These are phyloP conservation scores for Globisporangium paroecandrum DNA, from an alignment of 352 stramenopile species.

Conservation along the genomic window DNA sequence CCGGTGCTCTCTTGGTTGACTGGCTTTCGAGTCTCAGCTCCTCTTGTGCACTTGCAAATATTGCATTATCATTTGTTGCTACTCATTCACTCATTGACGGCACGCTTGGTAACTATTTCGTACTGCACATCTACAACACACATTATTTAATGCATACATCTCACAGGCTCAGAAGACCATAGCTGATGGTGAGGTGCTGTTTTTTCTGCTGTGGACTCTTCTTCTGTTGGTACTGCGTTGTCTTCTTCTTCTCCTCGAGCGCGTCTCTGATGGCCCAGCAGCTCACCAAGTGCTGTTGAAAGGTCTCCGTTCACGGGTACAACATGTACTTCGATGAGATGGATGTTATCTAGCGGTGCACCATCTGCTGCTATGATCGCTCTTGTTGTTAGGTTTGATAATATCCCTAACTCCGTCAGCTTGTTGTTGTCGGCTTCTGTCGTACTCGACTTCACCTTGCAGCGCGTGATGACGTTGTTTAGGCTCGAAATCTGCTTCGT, in stretches of 20 bases:
- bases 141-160: not conserved
- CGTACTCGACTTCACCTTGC: too few relatives aligned
- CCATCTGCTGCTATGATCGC: not conserved
- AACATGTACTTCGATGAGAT: not conserved
- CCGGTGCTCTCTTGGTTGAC: not conserved
- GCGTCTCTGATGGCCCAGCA: not conserved
- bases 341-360: too few relatives aligned
- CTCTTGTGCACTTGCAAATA: not conserved
- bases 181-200: not conserved
- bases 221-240: not conserved
- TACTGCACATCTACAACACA: not conserved
- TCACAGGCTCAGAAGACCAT: not conserved
- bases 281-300: not conserved
- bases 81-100: not conserved
- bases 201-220: not conserved
- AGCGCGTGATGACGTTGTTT: too few relatives aligned
- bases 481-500: too few relatives aligned
- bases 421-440: too few relatives aligned
- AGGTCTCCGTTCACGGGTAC: not conserved
- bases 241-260: not conserved
- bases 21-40: not conserved
- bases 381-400: too few relatives aligned
- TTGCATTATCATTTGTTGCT: not conserved
- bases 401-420: too few relatives aligned
- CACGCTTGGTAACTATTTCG: not conserved